These are phyloP conservation scores for Citrus hindsii DNA, from an alignment of 345 rosid species.

Conservation along the genomic window DNA sequence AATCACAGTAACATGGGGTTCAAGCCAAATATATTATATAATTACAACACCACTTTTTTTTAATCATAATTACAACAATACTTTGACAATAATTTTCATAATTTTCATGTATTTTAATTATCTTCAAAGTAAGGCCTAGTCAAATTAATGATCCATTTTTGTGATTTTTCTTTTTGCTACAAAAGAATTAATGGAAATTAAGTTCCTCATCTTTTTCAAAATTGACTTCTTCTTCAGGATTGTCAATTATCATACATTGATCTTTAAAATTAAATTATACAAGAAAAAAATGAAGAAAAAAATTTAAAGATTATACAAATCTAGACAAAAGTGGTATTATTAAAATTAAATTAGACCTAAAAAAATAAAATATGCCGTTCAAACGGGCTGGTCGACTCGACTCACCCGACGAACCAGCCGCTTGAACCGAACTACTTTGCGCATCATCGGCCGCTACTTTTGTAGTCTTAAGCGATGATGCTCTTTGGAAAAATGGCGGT, in stretches of 20 bases:
- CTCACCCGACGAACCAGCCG: slow-evolving; percentile 14
- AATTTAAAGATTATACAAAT: neutral
- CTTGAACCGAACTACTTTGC: slow-evolving; percentile 28
- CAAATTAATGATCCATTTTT: no score
- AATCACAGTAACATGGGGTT: neutral
- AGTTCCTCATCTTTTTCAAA: neutral
- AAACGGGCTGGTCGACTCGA: slow-evolving; percentile 56
- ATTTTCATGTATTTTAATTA: neutral
- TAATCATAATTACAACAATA: neutral
- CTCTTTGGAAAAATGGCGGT: slow-evolving; percentile 48
- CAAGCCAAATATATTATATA: neutral
- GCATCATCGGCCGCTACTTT: slow-evolving; percentile 39
- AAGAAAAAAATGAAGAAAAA: neutral
- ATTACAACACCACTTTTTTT: neutral
- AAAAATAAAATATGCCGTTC: slow-evolving; percentile 6
- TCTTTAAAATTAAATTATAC: neutral
- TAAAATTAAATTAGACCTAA: neutral
- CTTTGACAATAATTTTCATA: neutral
- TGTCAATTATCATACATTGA: neutral
- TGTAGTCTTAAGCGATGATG: slow-evolving; percentile 42
- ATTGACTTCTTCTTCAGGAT: neutral
- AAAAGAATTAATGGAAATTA: neutral
- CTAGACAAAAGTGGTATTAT: neutral
- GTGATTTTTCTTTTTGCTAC: no score
- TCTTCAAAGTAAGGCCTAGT: neutral